Evolutionary conservation across 257 asterid species (phyloP), one percentile per base, ranked within the genome.

Genomic region (Agastache rugosa): DNA sequence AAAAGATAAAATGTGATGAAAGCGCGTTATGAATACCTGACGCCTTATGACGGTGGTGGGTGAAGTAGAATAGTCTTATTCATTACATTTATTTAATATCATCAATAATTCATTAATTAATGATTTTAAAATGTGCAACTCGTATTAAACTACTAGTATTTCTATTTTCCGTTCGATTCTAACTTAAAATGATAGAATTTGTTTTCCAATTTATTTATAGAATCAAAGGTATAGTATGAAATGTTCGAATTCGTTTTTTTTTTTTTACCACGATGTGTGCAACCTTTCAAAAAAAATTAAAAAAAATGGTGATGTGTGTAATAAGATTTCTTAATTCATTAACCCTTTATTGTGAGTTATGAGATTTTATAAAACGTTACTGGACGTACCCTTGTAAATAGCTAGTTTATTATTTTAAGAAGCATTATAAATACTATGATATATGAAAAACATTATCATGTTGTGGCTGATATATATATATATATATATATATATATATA

Each of bases 21-120:
- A 74, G 71, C 76, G 80, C 82, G 63, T 53, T 5, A 19, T 27
- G 3, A 12, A 39, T 11, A 48, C 73, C 22, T 44, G 70, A 41
- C 86, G 81, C 79, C 75, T 72, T 75, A 42, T 45, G 17, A 67
- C 66, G 44, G 42, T 44, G 67, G 82, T 77, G 74, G 82, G 74
- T 83, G 77, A 69, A 69, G 72, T 34, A 6, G 56, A 67, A 65
- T 51, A 55, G 12, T 67, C 54, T 47, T 31, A 19, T 19, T 19
- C 39, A 4, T 39, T 27, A 27, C 59, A n/a, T 72, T 42, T 66
- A 67, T 19, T 23, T 67, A 27, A 25, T 7, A 66, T 47, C 25
- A 66, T 66, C 45, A 35, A 15, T 72, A 22, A 17, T 31, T 35
- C 23, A 35, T 8, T 22, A 37, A 11, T 63, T 41, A 42, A 23